Evolutionary conservation across 305 asterid species (phyloP).

Genomic region (Nicotiana rustica): DNA sequence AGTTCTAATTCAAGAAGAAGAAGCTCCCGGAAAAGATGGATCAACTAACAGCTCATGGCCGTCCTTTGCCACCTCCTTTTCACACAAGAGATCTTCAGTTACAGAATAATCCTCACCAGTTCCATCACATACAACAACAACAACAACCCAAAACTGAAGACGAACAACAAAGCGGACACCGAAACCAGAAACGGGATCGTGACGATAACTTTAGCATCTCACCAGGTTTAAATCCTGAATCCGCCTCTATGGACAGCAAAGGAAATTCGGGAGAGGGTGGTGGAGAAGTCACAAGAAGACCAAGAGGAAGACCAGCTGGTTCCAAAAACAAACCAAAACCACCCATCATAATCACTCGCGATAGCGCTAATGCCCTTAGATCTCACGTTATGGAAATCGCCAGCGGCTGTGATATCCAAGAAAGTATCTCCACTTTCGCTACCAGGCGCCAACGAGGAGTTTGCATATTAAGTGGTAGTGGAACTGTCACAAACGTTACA

Average conservation of each 20-base stretch:
- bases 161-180: constrained; percentile 29
- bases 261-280: constrained; percentile 44
- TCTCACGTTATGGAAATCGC: constrained; percentile 85
- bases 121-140: constrained; percentile 38
- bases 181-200: constrained; percentile 28
- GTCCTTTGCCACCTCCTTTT: constrained; percentile 70
- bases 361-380: constrained; percentile 82
- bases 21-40: constrained; percentile 47
- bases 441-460: constrained; percentile 82
- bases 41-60: constrained; percentile 64
- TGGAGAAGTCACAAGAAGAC: constrained; percentile 58
- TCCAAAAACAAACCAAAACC: constrained; percentile 87
- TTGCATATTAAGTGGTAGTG: constrained; percentile 77
- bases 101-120: constrained; percentile 55
- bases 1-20: constrained; percentile 7
- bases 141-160: constrained; percentile 23
- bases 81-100: constrained; percentile 65
- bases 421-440: constrained; percentile 72
- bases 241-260: constrained; percentile 38
- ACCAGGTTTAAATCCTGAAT: constrained; percentile 40
- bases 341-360: constrained; percentile 85
- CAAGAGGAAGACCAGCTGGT: constrained; percentile 82
- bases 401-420: constrained; percentile 74
- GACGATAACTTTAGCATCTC: constrained; percentile 11
- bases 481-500: constrained; percentile 81